A percentile compares a stretch with the other conserved stretches of the same genome.
phyloP scores from a whole-genome alignment of 208 protist species.

The Trypanosoma brucei region DNA sequence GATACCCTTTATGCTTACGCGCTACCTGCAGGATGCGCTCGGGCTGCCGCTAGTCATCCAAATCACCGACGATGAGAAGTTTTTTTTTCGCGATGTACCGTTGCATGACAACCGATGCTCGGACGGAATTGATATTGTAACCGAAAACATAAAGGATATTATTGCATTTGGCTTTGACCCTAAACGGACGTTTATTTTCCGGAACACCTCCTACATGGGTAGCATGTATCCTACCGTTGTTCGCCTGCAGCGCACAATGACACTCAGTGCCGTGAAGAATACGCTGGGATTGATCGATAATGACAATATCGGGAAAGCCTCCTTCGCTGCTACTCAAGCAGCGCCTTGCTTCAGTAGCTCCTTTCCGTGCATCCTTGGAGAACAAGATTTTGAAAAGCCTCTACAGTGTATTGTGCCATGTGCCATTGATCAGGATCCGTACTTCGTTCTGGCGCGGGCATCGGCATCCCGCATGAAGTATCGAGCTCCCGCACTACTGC shows the following conservation, averaged over 20 bases:
- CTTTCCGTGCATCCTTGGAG: conserved; percentile 92
- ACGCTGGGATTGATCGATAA: conserved; percentile 93
- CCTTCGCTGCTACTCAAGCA: conserved; percentile 97
- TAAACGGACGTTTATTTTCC: conserved; percentile 99
- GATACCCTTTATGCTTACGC: conserved; percentile 98
- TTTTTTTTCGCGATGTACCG: conserved; percentile 94
- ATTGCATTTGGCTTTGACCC: conserved; percentile 98
- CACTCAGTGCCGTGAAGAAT: conserved; percentile 86
- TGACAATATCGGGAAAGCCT: conserved; percentile 93
- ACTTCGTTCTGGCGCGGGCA: conserved; percentile 97
- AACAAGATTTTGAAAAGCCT: conserved; percentile 15
- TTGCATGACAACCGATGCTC: conserved; percentile 54
- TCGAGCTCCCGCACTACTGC: conserved; percentile 93
- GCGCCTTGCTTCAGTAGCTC: conserved; percentile 94
- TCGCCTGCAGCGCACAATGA: conserved; percentile 90
- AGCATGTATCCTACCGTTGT: conserved; percentile 95
- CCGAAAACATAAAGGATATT: conserved; percentile 98
- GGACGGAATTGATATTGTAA: conserved; percentile 66
- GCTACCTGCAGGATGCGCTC: conserved; percentile 98
- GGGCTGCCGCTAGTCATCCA: conserved; percentile 98
- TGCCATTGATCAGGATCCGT: conserved; percentile 96
- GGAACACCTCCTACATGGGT: conserved; percentile 97
- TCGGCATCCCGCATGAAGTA: conserved; percentile 90
- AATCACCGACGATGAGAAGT: conserved; percentile 99
- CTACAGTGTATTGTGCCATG: conserved; percentile 98